Evolutionary conservation across 1,139 yeast species (phyloP), one percentile per base, ranked within the genome.

Genomic region (Saccharomycopsis phalli): DNA sequence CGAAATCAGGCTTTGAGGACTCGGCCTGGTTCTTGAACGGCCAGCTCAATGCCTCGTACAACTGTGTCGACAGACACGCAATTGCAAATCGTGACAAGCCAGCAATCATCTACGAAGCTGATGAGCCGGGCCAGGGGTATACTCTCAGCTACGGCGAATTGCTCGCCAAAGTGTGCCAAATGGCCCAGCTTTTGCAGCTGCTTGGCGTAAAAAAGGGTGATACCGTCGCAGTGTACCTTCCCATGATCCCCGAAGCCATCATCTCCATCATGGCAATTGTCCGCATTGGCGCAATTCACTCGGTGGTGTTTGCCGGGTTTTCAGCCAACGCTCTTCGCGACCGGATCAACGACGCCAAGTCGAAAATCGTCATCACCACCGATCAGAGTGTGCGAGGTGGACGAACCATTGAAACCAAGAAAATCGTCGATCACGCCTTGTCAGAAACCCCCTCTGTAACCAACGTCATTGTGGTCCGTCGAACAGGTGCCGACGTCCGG

Each of bases 371-470:
- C 46, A 74, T 82, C 53, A 81, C 93, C 39, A 76, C 87, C 19
- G 93, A 82, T 59, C 91, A 81, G 61, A 76, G 84, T 29, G 74
- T 75, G 61, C 69, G 94, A 61, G 94, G 93, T 51, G 88, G 91
- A 41, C 81, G 81, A 63, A 76, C 79, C 46, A 80, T 82, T 53
- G 86, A 81, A 61, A 81, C 91, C 41, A 81, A 82, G 60, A 79
- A 78, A 59, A 81, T 82, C 49, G 88, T 80, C 41, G 94, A 82
- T 56, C 91, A 81, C 51, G 93, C 91, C 22, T 66, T 82, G 53
- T 71, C 73, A 56, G 71, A 69, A 43, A 73, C 83, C 59, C 84
- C 88, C 6, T 65, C 69, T 42, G 91, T 82, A 44, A 60, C 67
- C 46, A 74, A 79, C 50, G 88, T 81, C 16, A 61, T 82, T 44